Evolutionary conservation across 192 early-diverging fungal species (phyloP).

Genomic region (Pilobolus umbonatus): DNA sequence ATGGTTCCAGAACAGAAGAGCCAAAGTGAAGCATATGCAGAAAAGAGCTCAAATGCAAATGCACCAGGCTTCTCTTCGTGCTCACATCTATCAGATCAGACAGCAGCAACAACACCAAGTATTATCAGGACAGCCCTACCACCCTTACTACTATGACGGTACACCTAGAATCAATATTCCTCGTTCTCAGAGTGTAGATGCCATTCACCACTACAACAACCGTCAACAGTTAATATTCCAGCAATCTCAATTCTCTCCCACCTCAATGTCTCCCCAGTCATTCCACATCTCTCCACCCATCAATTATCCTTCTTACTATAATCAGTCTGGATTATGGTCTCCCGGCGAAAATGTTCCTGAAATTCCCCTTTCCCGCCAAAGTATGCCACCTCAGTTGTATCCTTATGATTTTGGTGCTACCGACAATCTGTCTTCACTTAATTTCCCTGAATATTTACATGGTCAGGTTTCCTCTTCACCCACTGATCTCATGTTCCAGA

Average conservation of each 20-base stretch:
- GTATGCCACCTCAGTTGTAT: conserved; percentile 21
- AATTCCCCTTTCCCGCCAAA: conserved; percentile 15
- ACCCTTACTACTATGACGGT: background rate
- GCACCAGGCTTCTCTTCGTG: conserved; percentile 16
- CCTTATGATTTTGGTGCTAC: conserved; percentile 4
- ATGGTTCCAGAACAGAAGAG: conserved; percentile 78
- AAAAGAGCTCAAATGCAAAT: conserved; percentile 15
- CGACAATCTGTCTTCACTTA: background rate
- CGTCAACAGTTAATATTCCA: background rate
- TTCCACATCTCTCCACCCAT: conserved; percentile 9
- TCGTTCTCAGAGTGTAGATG: conserved; percentile 22
- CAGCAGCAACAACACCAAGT: conserved; percentile 10
- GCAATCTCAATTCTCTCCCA: background rate
- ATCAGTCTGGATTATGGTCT: background rate
- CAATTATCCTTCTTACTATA: conserved; percentile 2
- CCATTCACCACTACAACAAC: conserved; percentile 6
- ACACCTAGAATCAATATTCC: background rate
- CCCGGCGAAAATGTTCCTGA: background rate
- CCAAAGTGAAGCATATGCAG: conserved; percentile 61
- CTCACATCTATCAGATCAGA: conserved; percentile 12
- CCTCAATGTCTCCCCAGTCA: background rate
- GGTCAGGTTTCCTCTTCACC: conserved; percentile 19
- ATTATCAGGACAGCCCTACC: background rate
- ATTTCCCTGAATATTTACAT: conserved; percentile 22
- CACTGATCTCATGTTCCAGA: background rate